phyloP scores from a whole-genome alignment of 805 yeast genomes.

The Schizosaccharomyces lindneri region DNA sequence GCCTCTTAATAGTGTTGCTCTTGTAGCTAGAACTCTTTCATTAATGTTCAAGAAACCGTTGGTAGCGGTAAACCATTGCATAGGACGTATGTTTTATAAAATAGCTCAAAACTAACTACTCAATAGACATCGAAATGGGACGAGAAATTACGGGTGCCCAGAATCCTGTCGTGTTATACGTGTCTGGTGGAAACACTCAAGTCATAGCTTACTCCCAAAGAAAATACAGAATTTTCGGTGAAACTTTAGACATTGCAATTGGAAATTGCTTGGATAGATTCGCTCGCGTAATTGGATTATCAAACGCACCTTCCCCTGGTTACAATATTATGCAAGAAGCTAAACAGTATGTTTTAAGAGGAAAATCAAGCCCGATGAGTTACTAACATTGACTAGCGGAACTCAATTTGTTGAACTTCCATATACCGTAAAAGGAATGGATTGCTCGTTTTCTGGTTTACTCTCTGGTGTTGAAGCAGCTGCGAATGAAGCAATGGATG shows the following conservation, averaged over 20 bases:
- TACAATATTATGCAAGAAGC: constrained; percentile 92
- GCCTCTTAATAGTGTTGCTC: constrained; percentile 75
- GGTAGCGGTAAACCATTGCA: constrained; percentile 89
- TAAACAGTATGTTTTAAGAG: constrained; percentile 22
- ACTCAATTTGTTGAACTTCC: constrained; percentile 46
- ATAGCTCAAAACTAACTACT: background rate
- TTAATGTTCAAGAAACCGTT: constrained; percentile 63
- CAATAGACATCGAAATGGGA: constrained; percentile 79
- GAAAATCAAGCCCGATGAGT: constrained; percentile 11
- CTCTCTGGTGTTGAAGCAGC: constrained; percentile 60
- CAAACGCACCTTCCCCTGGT: constrained; percentile 93
- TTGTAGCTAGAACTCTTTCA: constrained; percentile 71
- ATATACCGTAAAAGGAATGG: constrained; percentile 97
- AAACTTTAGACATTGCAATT: constrained; percentile 87
- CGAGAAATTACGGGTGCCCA: constrained; percentile 90
- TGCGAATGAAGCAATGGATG: constrained; percentile 40
- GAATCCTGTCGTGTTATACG: constrained; percentile 93
- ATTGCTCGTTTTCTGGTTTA: constrained; percentile 85
- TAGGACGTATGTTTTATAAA: constrained; percentile 32
- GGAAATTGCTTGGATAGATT: constrained; percentile 92
- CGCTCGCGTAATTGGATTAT: constrained; percentile 69
- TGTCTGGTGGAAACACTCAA: constrained; percentile 96
- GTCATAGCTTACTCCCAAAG: constrained; percentile 90
- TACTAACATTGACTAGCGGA: constrained; percentile 8
- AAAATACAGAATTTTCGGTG: constrained; percentile 94